A percentile compares a stretch with the other conserved stretches of the same genome.
Evolutionary conservation across 129 eudicot species (phyloP).

Genomic region (Centrapalus pauciflorus): DNA sequence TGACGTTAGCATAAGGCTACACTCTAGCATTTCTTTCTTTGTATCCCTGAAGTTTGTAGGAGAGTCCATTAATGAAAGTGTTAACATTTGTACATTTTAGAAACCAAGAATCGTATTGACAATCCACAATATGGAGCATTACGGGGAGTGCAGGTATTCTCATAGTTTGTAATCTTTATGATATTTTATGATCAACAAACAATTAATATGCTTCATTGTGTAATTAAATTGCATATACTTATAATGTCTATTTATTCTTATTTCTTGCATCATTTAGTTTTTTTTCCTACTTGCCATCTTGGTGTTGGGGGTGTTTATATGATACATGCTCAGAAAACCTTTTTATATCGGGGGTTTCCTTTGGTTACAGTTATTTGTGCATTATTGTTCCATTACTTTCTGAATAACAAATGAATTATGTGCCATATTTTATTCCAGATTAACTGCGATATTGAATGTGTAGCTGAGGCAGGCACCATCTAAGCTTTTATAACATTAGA

Average conservation of each 20-base stretch:
- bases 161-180: background rate
- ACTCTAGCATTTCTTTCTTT: background rate
- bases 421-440: background rate
- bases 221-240: background rate
- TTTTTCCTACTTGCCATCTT: background rate
- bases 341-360: background rate
- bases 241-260: no score
- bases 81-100: slow-evolving; percentile 31
- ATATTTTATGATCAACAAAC: background rate
- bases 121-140: slow-evolving; percentile 92
- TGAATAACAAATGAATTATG: background rate
- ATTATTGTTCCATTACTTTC: background rate
- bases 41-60: no score
- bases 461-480: background rate
- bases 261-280: no score
- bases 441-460: background rate
- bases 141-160: slow-evolving; percentile 84
- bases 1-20: background rate
- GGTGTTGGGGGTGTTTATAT: background rate
- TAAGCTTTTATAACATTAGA: background rate
- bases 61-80: background rate
- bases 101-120: slow-evolving; percentile 88
- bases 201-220: background rate
- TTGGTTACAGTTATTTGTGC: background rate
- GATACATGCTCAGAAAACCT: background rate